Evolutionary conservation across 768 basidiomycete genomes (phyloP), one percentile per base, ranked within the genome.

Genomic region (Hygrocybe coccinea): DNA sequence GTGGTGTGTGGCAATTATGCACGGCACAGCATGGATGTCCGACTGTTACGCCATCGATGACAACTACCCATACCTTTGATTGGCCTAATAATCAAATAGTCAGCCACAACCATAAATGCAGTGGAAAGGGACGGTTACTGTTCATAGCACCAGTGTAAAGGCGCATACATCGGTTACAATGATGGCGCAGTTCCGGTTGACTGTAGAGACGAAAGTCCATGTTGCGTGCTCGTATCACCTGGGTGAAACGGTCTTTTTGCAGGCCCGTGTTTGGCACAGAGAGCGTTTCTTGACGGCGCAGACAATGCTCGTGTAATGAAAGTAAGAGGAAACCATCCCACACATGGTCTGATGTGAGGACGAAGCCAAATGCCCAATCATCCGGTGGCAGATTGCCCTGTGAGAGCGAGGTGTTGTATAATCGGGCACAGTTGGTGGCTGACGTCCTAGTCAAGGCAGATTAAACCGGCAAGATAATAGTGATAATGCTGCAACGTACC

Each of bases 161-260:
- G 0, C 67, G 58, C 2, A 62, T 25, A 55, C 71, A 72, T 33
- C 59, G 57, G 2, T 67, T 48, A 38, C 72, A 73, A 36, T 57
- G 63, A 46, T 73, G 71, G 0, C 36, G 39, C 50, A 57, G 56
- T 45, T 72, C 69, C 0, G 65, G 62, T 35, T 70, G 69, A 0
- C 71, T 66, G 41, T 48, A 39, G 10, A 54, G 41, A 2, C 47
- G 52, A 4, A 73, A 64, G 11, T 56, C 55, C 7, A 56, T 29
- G 38, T 70, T 73, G 2, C 68, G 60, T 1, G 51, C 59, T 9
- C 48, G 15, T 41, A 71, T 69, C n/a, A 0, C 64, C 65, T 9
- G 46, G 41, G 1, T 37, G 55, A 35, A 72, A 67, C 1, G 56
- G 25, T 60, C 58, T 8, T 59, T 61, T 36, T 70, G 67, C 1